Percentiles rank a stretch among this genome's conserved stretches.
These are phyloP conservation scores for Mortierella sp. DNA, from an alignment of 371 early-diverging fungal species.

Conservation along the genomic window DNA sequence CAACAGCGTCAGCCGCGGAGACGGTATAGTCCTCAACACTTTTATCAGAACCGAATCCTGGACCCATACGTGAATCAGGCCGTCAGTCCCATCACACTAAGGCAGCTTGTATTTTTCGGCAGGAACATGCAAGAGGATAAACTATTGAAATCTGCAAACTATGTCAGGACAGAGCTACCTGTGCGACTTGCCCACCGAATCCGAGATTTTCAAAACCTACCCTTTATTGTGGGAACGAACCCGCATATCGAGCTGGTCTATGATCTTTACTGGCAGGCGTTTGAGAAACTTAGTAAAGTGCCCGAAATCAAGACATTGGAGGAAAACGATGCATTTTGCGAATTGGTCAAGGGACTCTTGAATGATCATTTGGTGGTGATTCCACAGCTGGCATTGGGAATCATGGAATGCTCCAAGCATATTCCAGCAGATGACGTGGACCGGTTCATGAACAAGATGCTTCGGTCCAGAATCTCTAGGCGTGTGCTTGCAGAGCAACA, in stretches of 20 bases:
- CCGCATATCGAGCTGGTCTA: conserved; percentile 91
- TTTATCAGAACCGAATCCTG: conserved; percentile 92
- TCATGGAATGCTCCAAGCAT: conserved; percentile 81
- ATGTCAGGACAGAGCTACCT: conserved; percentile 91
- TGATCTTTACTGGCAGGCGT: conserved; percentile 91
- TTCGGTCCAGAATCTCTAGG: conserved; percentile 91
- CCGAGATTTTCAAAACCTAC: conserved; percentile 88
- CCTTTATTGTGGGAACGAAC: conserved; percentile 94
- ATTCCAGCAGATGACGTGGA: conserved; percentile 74
- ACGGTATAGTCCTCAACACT: conserved; percentile 72
- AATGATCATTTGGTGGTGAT: conserved; percentile 86
- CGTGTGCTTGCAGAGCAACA: conserved; percentile 96
- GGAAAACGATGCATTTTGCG: conserved; percentile 83
- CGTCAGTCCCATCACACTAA: conserved; percentile 86
- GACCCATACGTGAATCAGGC: conserved; percentile 86
- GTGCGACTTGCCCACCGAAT: conserved; percentile 94
- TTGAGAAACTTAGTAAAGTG: conserved; percentile 80
- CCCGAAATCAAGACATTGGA: conserved; percentile 76
- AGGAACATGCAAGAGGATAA: conserved; percentile 87
- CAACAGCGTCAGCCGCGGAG: conserved; percentile 29
- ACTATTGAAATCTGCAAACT: conserved; percentile 87
- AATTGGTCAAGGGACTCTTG: conserved; percentile 75
- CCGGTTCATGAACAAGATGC: conserved; percentile 90
- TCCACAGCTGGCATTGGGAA: conserved; percentile 87
- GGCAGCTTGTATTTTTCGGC: conserved; percentile 96